Conservation (phyloP, 1,139 yeast species). For the Torulaspora pretoriensis region DNA sequence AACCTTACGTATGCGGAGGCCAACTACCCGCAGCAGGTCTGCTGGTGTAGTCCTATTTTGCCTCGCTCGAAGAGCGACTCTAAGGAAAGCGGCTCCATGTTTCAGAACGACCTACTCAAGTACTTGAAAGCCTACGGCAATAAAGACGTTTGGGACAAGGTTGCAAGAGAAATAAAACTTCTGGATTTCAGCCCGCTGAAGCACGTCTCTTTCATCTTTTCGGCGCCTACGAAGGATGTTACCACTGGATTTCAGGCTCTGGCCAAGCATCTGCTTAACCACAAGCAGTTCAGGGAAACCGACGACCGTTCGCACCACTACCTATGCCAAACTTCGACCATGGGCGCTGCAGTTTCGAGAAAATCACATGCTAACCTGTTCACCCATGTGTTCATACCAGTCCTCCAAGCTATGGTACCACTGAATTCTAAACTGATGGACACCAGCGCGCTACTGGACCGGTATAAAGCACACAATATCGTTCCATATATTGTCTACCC, state of each 20-base stretch:
- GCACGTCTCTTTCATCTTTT: constrained; percentile 51
- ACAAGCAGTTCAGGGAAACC: not conserved
- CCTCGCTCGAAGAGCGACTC: not conserved
- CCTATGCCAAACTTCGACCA: constrained; percentile 55
- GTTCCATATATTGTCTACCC: constrained; percentile 54
- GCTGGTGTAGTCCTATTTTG: constrained; percentile 57
- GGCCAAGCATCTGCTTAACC: constrained; percentile 35
- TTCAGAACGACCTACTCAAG: constrained; percentile 42
- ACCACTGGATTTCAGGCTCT: constrained; percentile 52
- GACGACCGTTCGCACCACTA: constrained; percentile 34
- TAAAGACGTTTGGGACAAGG: constrained; percentile 28
- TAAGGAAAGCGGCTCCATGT: constrained; percentile 19
- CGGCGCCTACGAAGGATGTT: constrained; percentile 46
- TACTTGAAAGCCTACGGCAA: constrained; percentile 46
- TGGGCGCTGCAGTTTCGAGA: constrained; percentile 50
- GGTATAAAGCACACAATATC: constrained; percentile 38
- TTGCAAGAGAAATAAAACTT: constrained; percentile 36
- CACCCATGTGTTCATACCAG: constrained; percentile 53
- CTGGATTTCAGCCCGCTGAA: constrained; percentile 46
- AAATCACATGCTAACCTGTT: constrained; percentile 45
- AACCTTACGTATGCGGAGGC: constrained; percentile 55
- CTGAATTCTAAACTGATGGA: constrained; percentile 8
- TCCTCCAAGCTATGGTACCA: constrained; percentile 33
- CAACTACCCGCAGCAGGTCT: constrained; percentile 56
- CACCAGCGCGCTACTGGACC: constrained; percentile 17